Base-by-base conservation (phyloP, 306 rosid genomes). In the Dryas alaskensis region DNA sequence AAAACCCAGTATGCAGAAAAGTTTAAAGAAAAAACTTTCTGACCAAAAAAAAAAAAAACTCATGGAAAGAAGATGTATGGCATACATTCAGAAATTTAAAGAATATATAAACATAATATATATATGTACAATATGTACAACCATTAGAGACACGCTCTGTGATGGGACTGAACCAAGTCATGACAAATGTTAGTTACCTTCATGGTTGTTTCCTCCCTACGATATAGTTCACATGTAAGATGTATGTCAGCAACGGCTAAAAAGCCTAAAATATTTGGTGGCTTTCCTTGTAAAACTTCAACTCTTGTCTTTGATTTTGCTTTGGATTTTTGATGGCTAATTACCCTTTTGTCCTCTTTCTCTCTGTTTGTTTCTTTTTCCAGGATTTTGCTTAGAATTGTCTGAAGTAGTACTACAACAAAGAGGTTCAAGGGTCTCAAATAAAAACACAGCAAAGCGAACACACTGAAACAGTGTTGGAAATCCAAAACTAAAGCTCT, bases 201-300 rank as follows among this genome's bases (percentile, higher is more conserved):
- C 84, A 70, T 48, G 74, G 80, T 10, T 76, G 16, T 51, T 80
- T 76, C 84, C 80, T 60, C 58, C 39, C 27, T 7, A 7, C 17
- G 50, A 0, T 39, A 9, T 8, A 14, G 60, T 19, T 47, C 48
- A 69, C 61, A 40, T 40, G 75, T 39, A 8, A 14, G 1, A 51
- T 14, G 16, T 6, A 62, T 65, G 69, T 61, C 12, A 43, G 10
- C 10, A 39, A 71, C 49, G 13, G 22, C 31, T 13, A 10, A 3
- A 25, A 22, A 22, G 22, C 22, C 22, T 22, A 22, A 22, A 31
- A 31, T 31, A 37, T 66, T 46, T 57, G 27, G 67, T 69, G 44
- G 10, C 67, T 72, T 71, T 70, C 77, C 65, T 27, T 54, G 14
- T 11, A 19, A 54, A 42, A 4, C 4, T 3, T 44, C 43, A 25